Evolutionary conservation across 805 yeast genomes (phyloP).

Genomic region (Alloascoidea hylecoeti): DNA sequence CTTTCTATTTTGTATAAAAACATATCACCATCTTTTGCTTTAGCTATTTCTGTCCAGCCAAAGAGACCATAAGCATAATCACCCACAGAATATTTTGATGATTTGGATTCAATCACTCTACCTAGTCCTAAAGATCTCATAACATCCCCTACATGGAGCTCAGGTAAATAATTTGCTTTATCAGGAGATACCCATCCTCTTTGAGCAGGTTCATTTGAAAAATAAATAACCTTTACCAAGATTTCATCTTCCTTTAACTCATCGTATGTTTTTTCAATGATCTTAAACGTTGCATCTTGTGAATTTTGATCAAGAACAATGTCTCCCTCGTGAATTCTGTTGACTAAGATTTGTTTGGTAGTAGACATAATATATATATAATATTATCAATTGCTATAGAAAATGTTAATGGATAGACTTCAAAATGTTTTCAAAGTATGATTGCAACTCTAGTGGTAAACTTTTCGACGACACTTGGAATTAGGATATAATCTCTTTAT

Average conservation of each 20-base stretch:
- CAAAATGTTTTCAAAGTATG: too few relatives aligned
- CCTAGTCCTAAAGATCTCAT: constrained; percentile 32
- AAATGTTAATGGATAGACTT: too few relatives aligned
- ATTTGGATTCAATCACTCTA: constrained; percentile 32
- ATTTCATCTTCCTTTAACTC: constrained; percentile 18
- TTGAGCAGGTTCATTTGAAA: constrained; percentile 52
- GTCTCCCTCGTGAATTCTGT: neutral
- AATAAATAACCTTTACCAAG: constrained; percentile 25
- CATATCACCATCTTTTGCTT: constrained; percentile 16
- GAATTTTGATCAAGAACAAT: neutral
- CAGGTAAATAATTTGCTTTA: constrained; percentile 18
- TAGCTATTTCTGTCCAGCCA: constrained; percentile 34
- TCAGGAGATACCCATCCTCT: constrained; percentile 33
- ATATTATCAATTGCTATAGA: too few relatives aligned
- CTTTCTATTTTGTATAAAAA: constrained; percentile 6
- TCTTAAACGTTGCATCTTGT: neutral
- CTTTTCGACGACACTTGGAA: too few relatives aligned
- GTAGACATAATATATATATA: neutral
- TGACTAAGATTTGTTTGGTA: neutral
- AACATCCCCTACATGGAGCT: constrained; percentile 28
- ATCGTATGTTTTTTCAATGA: neutral
- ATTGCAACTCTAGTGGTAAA: too few relatives aligned
- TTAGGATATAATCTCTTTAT: too few relatives aligned
- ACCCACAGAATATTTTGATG: constrained; percentile 25
- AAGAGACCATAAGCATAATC: constrained; percentile 24